These are phyloP conservation scores for Verticillium longisporum DNA, from an alignment of 2,329 filamentous ascomycete species.

Conservation along the genomic window DNA sequence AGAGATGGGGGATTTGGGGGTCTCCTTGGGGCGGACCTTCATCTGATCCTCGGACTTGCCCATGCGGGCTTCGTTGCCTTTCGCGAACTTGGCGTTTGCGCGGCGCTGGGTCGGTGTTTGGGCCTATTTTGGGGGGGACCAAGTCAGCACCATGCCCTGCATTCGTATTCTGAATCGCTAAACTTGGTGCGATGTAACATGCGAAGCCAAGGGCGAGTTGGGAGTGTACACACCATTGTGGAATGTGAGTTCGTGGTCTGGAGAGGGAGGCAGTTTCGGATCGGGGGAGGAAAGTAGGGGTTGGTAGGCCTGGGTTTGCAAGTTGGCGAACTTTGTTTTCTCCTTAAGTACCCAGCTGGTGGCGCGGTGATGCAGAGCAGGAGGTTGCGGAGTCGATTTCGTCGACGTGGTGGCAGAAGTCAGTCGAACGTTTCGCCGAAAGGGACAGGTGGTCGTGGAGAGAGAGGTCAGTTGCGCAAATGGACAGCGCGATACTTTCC, in stretches of 20 bases:
- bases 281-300: background rate
- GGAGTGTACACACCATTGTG: constrained; percentile 13
- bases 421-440: background rate
- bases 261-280: background rate
- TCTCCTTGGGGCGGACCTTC: constrained; percentile 53
- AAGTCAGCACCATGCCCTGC: background rate
- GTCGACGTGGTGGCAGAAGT: background rate
- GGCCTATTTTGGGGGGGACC: constrained; percentile 40
- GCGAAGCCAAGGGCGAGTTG: background rate
- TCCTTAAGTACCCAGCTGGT: background rate
- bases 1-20: constrained; percentile 54
- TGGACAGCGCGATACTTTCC: background rate
- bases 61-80: constrained; percentile 64
- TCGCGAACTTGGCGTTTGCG: constrained; percentile 72
- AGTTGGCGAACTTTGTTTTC: background rate
- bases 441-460: background rate
- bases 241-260: background rate
- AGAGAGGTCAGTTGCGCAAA: background rate
- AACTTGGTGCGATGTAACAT: background rate
- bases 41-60: constrained; percentile 64
- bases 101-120: constrained; percentile 81
- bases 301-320: background rate
- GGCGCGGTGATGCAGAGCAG: background rate
- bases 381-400: background rate
- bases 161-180: no score